Percentiles rank a stretch among this genome's conserved stretches.
phyloP scores from a whole-genome alignment of 129 eudicot genomes.

The Rutidosis leptorrhynchoides region DNA sequence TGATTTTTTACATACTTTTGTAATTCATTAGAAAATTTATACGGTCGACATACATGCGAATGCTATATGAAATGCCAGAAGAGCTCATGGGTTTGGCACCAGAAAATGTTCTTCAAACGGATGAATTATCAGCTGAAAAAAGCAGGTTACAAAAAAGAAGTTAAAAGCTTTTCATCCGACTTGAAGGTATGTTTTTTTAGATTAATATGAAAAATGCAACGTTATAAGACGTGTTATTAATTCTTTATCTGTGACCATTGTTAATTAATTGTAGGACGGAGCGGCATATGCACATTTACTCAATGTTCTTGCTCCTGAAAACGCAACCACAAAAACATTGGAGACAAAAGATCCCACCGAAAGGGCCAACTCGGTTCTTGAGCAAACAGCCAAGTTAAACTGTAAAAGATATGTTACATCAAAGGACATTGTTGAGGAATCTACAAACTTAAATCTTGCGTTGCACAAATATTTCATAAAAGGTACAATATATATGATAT shows the following conservation, averaged over 20 bases:
- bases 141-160: slow-evolving; percentile 55
- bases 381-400: slow-evolving; percentile 63
- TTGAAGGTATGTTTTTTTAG: slow-evolving; percentile 42
- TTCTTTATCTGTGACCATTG: neutral
- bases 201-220: neutral
- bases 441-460: slow-evolving; percentile 64
- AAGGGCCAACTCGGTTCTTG: slow-evolving; percentile 55
- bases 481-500: too few relatives aligned
- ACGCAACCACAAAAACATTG: slow-evolving; percentile 39
- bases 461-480: slow-evolving; percentile 62
- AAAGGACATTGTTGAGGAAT: slow-evolving; percentile 60
- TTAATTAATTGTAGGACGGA: slow-evolving; percentile 43
- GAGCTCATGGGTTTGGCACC: slow-evolving; percentile 67
- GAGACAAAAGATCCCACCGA: slow-evolving; percentile 56
- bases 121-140: slow-evolving; percentile 62
- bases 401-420: slow-evolving; percentile 62
- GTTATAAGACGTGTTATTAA: neutral
- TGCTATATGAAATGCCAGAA: slow-evolving; percentile 35
- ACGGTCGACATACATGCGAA: neutral
- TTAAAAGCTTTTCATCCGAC: slow-evolving; percentile 60
- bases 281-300: slow-evolving; percentile 68
- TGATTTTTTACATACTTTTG: slow-evolving; percentile 10
- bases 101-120: slow-evolving; percentile 66
- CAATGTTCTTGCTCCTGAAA: slow-evolving; percentile 68
- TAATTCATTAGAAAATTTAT: neutral